Conservation (phyloP, 441 rosid genomes). For the Omphalea diandra region DNA sequence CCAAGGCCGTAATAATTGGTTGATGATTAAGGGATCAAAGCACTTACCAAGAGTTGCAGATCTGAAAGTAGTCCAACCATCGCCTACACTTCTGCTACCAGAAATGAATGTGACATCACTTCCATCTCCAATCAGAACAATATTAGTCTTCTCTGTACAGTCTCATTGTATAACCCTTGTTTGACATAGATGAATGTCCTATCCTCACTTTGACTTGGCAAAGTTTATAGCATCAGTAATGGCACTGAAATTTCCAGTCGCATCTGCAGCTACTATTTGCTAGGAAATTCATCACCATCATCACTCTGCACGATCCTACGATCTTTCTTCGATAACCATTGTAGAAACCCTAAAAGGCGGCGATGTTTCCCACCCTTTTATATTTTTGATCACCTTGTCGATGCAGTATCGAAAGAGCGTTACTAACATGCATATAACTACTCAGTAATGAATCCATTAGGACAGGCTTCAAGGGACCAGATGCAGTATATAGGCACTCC, state of each 20-base stretch:
- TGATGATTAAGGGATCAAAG: too few relatives aligned
- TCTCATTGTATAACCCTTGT: conserved; percentile 63
- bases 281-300: conserved; percentile 34
- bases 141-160: conserved; percentile 59
- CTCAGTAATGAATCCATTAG: conserved; percentile 40
- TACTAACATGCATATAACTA: conserved; percentile 69
- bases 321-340: conserved; percentile 52
- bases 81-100: conserved; percentile 61
- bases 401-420: conserved; percentile 65
- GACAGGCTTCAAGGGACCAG: conserved; percentile 55
- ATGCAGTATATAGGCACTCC: conserved; percentile 71
- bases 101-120: conserved; percentile 54
- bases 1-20: too few relatives aligned
- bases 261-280: conserved; percentile 69
- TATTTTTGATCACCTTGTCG: conserved; percentile 20
- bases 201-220: conserved; percentile 45
- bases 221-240: conserved; percentile 59
- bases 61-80: conserved; percentile 88
- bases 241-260: conserved; percentile 64
- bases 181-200: conserved; percentile 49
- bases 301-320: conserved; percentile 50
- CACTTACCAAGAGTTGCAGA: conserved; percentile 73
- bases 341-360: conserved; percentile 50
- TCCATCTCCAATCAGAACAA: conserved; percentile 73
- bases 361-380: conserved; percentile 31